These are phyloP conservation scores for Cymbopogon citratus DNA, from an alignment of 176 grass and related monocot species.

Conservation along the genomic window DNA sequence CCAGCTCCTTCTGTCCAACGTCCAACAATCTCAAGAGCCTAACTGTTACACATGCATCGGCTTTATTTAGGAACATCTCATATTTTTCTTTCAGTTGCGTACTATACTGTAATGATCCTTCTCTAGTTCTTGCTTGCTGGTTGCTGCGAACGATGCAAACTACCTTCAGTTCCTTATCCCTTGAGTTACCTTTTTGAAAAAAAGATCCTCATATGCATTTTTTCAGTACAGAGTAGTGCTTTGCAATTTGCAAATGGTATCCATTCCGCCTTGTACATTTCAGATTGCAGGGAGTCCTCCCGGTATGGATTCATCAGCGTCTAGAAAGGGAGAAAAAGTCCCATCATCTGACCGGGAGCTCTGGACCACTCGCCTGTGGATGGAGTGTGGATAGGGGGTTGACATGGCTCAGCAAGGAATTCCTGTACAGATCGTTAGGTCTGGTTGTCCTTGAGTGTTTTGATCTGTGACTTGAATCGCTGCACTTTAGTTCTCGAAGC, in stretches of 20 bases:
- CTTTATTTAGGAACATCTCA: background rate
- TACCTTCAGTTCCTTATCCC: background rate
- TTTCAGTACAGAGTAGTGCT: background rate
- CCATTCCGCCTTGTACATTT: too few relatives aligned
- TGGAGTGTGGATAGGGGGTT: background rate
- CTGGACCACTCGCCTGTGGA: background rate
- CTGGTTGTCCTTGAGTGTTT: background rate
- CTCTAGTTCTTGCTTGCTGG: background rate
- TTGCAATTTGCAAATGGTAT: too few relatives aligned
- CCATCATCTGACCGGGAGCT: background rate
- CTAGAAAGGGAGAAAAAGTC: background rate
- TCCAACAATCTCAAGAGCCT: background rate
- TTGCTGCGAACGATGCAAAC: background rate
- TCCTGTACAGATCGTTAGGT: background rate
- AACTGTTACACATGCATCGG: background rate
- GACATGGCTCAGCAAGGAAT: background rate
- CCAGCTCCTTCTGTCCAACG: background rate
- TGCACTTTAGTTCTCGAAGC: constrained; percentile 12
- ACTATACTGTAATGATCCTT: background rate
- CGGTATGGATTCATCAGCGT: background rate
- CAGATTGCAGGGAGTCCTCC: background rate
- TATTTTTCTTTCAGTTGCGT: background rate
- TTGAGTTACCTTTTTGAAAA: background rate
- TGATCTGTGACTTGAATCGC: background rate
- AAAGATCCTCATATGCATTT: background rate